These are phyloP conservation scores for Cynara cardunculus DNA, from an alignment of 129 eudicot genomes.

Conservation along the genomic window DNA sequence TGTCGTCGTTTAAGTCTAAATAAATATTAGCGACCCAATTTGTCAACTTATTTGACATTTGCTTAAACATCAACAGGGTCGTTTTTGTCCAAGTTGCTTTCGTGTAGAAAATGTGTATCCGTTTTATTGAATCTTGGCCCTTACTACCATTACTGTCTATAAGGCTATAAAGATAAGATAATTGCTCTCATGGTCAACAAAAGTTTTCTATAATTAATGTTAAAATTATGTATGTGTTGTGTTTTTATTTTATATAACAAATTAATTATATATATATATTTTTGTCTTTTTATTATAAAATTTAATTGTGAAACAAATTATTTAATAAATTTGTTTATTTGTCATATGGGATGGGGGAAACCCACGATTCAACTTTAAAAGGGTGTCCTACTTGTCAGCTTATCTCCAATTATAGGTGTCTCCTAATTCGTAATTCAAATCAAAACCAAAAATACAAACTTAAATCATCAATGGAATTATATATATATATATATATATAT, in stretches of 20 bases:
- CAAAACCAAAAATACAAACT: neutral
- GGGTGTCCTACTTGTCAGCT: slow-evolving; percentile 29
- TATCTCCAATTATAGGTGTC: neutral
- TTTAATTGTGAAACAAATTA: neutral
- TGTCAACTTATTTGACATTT: slow-evolving; percentile 19
- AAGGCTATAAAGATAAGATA: neutral
- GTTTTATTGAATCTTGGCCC: slow-evolving; percentile 7
- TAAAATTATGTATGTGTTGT: neutral
- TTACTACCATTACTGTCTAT: neutral
- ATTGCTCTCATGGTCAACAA: neutral
- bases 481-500: too few relatives aligned
- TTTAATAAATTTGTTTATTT: slow-evolving; percentile 20
- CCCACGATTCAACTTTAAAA: slow-evolving; percentile 17
- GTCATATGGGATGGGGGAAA: slow-evolving; percentile 23
- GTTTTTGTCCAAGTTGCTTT: slow-evolving; percentile 13
- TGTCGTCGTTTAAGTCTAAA: neutral
- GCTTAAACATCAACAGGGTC: neutral
- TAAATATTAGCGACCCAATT: neutral
- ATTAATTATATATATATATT: neutral
- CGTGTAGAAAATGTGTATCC: neutral
- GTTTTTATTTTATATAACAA: neutral
- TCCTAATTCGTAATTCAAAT: neutral
- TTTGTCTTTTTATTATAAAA: slow-evolving; percentile 6
- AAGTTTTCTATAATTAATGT: neutral
- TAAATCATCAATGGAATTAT: too few relatives aligned